These are phyloP conservation scores for Blastocladiella emersonii DNA, from an alignment of 371 early-diverging fungal genomes.

Conservation along the genomic window DNA sequence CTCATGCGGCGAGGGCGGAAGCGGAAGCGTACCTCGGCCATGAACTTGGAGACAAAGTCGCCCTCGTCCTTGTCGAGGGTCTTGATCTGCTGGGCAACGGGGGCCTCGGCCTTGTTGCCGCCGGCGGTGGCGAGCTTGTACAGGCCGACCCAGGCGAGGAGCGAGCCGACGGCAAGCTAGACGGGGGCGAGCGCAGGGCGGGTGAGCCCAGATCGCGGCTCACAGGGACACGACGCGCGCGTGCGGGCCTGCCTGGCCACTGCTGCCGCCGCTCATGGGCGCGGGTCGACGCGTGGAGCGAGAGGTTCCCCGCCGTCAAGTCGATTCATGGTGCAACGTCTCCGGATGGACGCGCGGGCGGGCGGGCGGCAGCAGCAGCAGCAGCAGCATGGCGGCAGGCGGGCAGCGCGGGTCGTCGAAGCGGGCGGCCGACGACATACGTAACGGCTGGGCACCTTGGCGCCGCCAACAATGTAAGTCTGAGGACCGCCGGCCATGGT, in stretches of 20 bases:
- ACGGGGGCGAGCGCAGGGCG: neutral
- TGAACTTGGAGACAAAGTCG: neutral
- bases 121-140: neutral
- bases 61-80: neutral
- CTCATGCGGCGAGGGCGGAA: no score
- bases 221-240: no score
- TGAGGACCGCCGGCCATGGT: conserved; percentile 4
- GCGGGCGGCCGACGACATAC: neutral
- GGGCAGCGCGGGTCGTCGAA: no score
- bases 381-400: no score
- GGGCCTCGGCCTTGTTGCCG: neutral
- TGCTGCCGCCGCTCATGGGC: no score
- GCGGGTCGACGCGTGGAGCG: no score
- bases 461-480: conserved; percentile 5
- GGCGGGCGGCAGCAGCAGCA: no score
- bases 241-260: no score
- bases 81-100: conserved; percentile 1
- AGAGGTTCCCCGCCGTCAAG: no score
- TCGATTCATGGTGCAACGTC: no score
- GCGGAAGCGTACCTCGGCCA: neutral
- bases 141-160: neutral
- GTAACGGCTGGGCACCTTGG: conserved; percentile 1
- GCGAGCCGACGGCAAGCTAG: neutral
- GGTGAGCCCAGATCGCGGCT: no score
- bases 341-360: no score